phyloP scores from a whole-genome alignment of 768 basidiomycete species.

The Neoboletus subvelutipes region DNA sequence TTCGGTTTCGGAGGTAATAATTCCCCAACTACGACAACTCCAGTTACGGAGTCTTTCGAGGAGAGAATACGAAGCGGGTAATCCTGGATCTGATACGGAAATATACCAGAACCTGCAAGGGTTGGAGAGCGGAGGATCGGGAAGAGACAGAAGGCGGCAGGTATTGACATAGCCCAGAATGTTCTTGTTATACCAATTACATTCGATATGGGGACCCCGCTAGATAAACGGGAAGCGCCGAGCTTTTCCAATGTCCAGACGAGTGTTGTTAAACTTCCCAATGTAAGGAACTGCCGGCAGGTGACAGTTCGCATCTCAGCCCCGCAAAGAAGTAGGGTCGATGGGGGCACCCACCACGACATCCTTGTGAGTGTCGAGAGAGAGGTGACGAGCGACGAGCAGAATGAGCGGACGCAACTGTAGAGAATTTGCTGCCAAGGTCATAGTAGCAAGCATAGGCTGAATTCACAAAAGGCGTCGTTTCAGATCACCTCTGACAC shows the following conservation, averaged over 20 bases:
- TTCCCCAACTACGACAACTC: slow-evolving; percentile 82
- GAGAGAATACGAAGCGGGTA: slow-evolving; percentile 66
- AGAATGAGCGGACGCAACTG: slow-evolving; percentile 27
- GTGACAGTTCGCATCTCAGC: slow-evolving; percentile 2
- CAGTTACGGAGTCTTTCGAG: slow-evolving; percentile 69
- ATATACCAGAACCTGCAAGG: slow-evolving; percentile 51
- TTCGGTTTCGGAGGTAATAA: slow-evolving; percentile 44
- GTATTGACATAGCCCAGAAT: slow-evolving; percentile 19
- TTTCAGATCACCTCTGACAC: background rate
- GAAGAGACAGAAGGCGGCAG: slow-evolving; percentile 39
- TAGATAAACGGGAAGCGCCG: background rate
- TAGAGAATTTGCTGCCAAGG: slow-evolving; percentile 26
- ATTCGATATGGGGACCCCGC: background rate
- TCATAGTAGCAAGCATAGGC: slow-evolving; percentile 24
- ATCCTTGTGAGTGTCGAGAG: slow-evolving; percentile 21
- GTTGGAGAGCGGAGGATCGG: slow-evolving; percentile 51
- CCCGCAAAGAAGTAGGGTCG: background rate
- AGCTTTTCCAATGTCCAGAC: slow-evolving; percentile 14
- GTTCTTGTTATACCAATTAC: background rate
- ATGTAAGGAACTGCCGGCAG: slow-evolving; percentile 21
- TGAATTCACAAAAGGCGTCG: slow-evolving; percentile 3
- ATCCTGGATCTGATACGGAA: slow-evolving; percentile 50
- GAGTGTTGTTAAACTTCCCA: slow-evolving; percentile 21
- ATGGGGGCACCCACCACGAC: slow-evolving; percentile 17
- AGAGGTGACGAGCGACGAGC: slow-evolving; percentile 12